Conservation (phyloP, 139 green algal genomes). For the Chlamydomonas incerta region DNA sequence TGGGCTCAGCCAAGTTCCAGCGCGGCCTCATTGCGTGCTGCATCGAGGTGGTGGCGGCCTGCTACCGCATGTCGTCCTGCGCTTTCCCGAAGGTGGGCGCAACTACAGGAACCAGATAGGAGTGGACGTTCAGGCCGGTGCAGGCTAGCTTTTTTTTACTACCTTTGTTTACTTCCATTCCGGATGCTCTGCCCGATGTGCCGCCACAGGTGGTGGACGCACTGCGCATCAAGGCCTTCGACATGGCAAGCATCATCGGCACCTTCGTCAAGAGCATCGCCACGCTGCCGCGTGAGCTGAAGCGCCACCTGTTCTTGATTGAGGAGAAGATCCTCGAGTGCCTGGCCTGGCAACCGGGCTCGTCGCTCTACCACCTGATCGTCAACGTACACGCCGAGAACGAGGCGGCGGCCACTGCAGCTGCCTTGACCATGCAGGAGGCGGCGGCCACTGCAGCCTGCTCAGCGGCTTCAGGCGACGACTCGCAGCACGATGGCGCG, state of each 20-base stretch:
- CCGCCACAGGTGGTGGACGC: slow-evolving; percentile 55
- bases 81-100: slow-evolving; percentile 30
- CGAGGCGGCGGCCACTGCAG: not conserved
- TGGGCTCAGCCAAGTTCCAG: slow-evolving; percentile 68
- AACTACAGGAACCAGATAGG: too few species aligned
- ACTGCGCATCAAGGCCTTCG: slow-evolving; percentile 78
- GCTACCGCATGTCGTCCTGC: slow-evolving; percentile 57
- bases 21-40: slow-evolving; percentile 68
- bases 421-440: too few species aligned
- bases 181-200: too few species aligned
- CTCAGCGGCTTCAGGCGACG: not conserved
- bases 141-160: too few species aligned
- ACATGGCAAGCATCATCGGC: slow-evolving; percentile 81
- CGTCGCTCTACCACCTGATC: slow-evolving; percentile 72
- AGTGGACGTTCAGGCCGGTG: too few species aligned
- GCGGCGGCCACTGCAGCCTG: not conserved
- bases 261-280: slow-evolving; percentile 69
- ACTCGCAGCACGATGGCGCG: not conserved
- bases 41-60: slow-evolving; percentile 69
- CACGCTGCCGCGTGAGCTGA: slow-evolving; percentile 71
- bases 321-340: slow-evolving; percentile 82
- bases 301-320: slow-evolving; percentile 79
- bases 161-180: too few species aligned
- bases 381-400: not conserved
- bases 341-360: slow-evolving; percentile 77